Conservation (phyloP, 1,284 basidiomycete genomes). For the Trichosporon sp. region DNA sequence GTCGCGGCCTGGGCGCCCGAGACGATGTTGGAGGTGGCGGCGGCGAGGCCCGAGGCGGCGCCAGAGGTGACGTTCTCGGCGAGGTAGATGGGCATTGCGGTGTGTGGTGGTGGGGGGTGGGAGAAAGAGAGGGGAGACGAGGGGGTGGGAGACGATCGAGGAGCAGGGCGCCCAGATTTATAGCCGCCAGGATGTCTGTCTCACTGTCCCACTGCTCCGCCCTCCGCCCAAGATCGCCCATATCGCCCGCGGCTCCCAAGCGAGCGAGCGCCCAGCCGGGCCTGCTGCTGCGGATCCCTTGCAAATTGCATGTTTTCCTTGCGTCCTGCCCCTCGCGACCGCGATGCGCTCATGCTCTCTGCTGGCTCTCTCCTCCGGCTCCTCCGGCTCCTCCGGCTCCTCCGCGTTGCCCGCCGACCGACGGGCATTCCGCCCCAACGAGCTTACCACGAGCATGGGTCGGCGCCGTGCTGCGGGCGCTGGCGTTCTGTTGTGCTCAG, state of each 20-base stretch:
- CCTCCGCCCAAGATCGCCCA: too few relatives aligned
- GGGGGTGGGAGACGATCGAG: neutral
- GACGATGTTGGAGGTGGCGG: neutral
- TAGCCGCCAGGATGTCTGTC: neutral
- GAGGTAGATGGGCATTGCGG: slow-evolving; percentile 3
- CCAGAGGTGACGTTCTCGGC: neutral
- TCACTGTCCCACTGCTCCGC: neutral
- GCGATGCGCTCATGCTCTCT: neutral
- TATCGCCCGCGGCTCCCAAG: too few relatives aligned
- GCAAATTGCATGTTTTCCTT: neutral
- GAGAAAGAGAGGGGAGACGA: neutral
- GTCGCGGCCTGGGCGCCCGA: neutral
- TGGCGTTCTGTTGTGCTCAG: neutral
- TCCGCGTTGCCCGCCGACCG: neutral
- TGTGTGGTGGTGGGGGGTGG: neutral
- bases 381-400: neutral
- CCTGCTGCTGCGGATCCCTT: neutral
- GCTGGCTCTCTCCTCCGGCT: neutral
- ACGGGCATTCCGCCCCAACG: neutral
- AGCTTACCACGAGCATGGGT: neutral
- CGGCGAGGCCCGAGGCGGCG: neutral
- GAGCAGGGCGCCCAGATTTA: neutral
- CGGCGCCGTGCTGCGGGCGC: neutral
- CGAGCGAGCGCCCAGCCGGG: too few relatives aligned
- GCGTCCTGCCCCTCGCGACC: neutral